Base-by-base conservation (phyloP, 805 yeast species). In the Debaryomyces prosopidis region DNA sequence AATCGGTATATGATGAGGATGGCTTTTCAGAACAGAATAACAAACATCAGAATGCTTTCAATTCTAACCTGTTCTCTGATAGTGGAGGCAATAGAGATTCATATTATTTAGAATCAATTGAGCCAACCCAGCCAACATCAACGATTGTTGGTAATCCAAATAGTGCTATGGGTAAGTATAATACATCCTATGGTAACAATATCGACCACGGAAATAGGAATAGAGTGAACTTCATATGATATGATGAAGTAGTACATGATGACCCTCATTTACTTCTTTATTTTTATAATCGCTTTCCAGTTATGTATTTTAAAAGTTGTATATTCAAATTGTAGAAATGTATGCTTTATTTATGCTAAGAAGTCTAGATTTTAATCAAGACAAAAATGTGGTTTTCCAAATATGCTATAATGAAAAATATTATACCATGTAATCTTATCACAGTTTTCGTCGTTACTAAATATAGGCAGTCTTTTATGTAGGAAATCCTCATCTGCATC, bases 361-460 rank as follows among this genome's bases (percentile, higher is more conserved):
- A n/a, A n/a, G n/a, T 30, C 11, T n/a, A 30, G 11, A 31, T 15
- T 2, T 32, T 39, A 26, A 35, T 46, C 47, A 27, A 54, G 51
- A 44, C 75, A 69, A 46, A 69, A 66, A 23, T 66, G 62, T 9
- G 76, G 76, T 39, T 68, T 71, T 0, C 82, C 82, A 54, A 77
- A 78, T 6, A 79, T 62, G 42, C 79, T 69, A 45, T 75, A 76
- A 49, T 71, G 80, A 48, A 80, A 73, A 0, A 78, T 70, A 45
- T 73, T 77, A 49, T 58, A 71, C 83, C 83, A 79, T 0, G 81
- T 78, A 9, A 79, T 69, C 3, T 72, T 72, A 20, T 69, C 75
- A 59, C 83, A 79, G 20, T 65, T 65, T 16, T 54, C 55, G 1
- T 59, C 59, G 18, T 46, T 40, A 33, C 59, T 53, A 42, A 52